phyloP scores from a whole-genome alignment of 306 rosid genomes.

The Vicia faba region DNA sequence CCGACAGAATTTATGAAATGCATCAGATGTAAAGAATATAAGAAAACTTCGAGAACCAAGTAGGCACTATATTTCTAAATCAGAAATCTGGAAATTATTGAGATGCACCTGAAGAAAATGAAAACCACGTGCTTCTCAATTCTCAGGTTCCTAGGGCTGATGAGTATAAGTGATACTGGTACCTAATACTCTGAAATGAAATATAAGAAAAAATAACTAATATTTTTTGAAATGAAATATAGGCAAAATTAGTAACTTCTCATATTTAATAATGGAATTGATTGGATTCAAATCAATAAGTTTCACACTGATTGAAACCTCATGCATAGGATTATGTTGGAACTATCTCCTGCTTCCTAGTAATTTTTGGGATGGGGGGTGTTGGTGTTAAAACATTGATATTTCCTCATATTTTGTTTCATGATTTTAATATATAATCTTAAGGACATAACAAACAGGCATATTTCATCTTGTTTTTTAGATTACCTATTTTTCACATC shows the following conservation, averaged over 20 bases:
- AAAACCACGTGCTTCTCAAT: background rate
- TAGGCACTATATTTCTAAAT: conserved; percentile 14
- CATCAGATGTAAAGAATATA: conserved; percentile 15
- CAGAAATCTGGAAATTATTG: conserved; percentile 24
- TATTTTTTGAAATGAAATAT: no score
- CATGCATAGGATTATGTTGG: background rate
- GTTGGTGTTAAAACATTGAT: background rate
- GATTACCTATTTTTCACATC: conserved; percentile 25
- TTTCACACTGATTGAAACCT: conserved; percentile 13
- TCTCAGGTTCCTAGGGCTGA: conserved; percentile 2
- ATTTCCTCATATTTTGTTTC: background rate
- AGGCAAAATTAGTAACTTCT: no score
- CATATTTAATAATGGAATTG: background rate
- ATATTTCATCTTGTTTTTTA: conserved; percentile 8
- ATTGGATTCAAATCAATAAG: conserved; percentile 10
- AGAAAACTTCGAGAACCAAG: background rate
- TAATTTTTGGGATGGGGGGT: background rate
- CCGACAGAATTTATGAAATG: background rate
- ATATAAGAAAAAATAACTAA: no score
- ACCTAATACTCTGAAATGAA: no score
- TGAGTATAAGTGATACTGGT: background rate
- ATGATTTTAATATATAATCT: conserved; percentile 17
- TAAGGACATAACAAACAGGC: background rate
- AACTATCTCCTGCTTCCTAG: background rate
- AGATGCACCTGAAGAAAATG: conserved; percentile 14